Evolutionary conservation across 805 yeast species (phyloP), one percentile per base, ranked within the genome.

Genomic region (Barnettozyma siamensis): DNA sequence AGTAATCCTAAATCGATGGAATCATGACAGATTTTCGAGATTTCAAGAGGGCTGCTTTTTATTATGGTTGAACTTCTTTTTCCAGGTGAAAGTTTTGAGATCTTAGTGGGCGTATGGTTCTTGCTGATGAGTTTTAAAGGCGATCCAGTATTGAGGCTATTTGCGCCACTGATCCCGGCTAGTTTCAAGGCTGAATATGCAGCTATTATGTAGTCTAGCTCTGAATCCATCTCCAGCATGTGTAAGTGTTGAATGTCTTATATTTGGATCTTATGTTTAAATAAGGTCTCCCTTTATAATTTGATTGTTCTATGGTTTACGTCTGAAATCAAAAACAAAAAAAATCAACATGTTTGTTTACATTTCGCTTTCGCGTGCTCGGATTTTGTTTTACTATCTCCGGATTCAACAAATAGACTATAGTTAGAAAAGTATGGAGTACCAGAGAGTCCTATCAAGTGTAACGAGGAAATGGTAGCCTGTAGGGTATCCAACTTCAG

Each of bases 181-280:
- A 48, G 32, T 36, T 38, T 46, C 40, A 57, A 47, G 20, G 51
- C 44, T 5, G 57, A 38, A 21, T 55, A 57, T 39, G 53, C 52
- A 9, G 46, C 24, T 31, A 46, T 41, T 35, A 56, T 55, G 37
- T 41, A 56, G 23, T 56, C 58, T 50, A 54, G 41, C 21, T 54
- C 57, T 20, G 40, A 28, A 8, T 49, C 49, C 53, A 48, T 49
- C 6, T 26, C 6, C n/a, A n/a, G n/a, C n/a, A 11, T 26, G 12
- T 26, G 29, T 11, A 26, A 13, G 10, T 7, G 7, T 29, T 7
- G 6, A 29, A 7, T 12, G n/a, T 12, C 31, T 15, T 29, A 7
- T 7, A 23, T 10, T 23, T 7, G 26, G 7, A 23, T 23, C 26
- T 7, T 7, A 7, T 23, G 26, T 23, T 7, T 23, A 10, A 23